Percentiles rank a stretch among this genome's conserved stretches.
These are phyloP conservation scores for Coriolopsis trogii DNA, from an alignment of 1,284 basidiomycete species.

Conservation along the genomic window DNA sequence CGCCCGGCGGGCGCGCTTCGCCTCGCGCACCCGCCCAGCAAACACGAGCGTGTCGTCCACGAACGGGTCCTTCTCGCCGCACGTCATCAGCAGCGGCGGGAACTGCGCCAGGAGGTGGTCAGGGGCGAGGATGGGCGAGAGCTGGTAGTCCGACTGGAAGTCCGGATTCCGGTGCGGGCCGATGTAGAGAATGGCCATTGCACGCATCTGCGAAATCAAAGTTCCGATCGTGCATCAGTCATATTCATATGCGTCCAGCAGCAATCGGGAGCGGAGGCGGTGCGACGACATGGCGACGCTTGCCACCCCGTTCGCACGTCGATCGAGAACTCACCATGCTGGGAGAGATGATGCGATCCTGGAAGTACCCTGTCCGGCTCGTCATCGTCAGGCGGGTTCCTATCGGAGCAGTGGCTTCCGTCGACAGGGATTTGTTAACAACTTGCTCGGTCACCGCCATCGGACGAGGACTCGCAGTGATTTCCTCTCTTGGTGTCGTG, in stretches of 20 bases:
- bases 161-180: slow-evolving; percentile 93
- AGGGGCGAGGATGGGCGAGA: slow-evolving; percentile 93
- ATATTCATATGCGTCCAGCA: slow-evolving; percentile 16
- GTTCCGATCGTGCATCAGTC: slow-evolving; percentile 11
- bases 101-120: slow-evolving; percentile 85
- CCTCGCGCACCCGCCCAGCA: slow-evolving; percentile 90
- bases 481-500: slow-evolving; percentile 13
- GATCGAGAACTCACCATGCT: slow-evolving; percentile 73
- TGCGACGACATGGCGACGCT: background rate
- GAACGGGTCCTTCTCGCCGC: slow-evolving; percentile 96
- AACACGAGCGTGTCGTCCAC: slow-evolving; percentile 96
- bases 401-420: slow-evolving; percentile 30
- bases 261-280: slow-evolving; percentile 11
- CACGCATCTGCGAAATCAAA: slow-evolving; percentile 79
- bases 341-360: slow-evolving; percentile 88
- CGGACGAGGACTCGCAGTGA: slow-evolving; percentile 12
- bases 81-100: slow-evolving; percentile 90
- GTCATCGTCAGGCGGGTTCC: slow-evolving; percentile 87
- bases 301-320: slow-evolving; percentile 1
- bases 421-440: no score
- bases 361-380: slow-evolving; percentile 92
- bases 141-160: slow-evolving; percentile 92
- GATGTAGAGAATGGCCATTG: slow-evolving; percentile 97
- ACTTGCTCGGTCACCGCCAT: slow-evolving; percentile 11
- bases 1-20: slow-evolving; percentile 79